Evolutionary conservation across 345 rosid genomes (phyloP).

Genomic region (Eucalyptus sideroxylon): DNA sequence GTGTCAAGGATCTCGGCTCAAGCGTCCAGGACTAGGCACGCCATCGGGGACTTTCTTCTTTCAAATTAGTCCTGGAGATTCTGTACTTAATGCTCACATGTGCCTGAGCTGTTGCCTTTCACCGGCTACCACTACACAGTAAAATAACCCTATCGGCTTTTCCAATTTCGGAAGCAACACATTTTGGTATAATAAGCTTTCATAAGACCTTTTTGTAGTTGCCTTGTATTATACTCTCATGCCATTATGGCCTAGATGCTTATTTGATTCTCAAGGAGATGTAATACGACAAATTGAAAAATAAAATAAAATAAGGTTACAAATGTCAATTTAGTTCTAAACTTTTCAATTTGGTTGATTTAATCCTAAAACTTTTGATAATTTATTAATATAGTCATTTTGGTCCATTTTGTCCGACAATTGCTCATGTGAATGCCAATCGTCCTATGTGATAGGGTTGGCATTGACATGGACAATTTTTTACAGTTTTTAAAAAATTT

Average conservation of each 20-base stretch:
- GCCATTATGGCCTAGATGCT: neutral
- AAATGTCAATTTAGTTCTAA: rapidly evolving
- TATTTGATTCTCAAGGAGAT: neutral
- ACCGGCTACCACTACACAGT: neutral
- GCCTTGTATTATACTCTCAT: neutral
- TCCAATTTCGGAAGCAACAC: neutral
- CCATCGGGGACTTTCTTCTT: neutral
- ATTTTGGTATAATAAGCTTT: neutral
- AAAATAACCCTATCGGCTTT: neutral
- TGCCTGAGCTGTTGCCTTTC: neutral
- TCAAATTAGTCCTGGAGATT: neutral
- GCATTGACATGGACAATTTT: neutral
- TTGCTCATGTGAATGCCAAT: neutral
- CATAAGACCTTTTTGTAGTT: neutral
- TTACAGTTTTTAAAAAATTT: neutral
- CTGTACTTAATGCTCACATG: neutral
- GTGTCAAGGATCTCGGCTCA: neutral
- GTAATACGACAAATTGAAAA: neutral
- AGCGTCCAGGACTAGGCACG: neutral
- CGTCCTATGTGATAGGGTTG: rapidly evolving
- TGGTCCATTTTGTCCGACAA: rapidly evolving
- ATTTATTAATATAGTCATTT: neutral
- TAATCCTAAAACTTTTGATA: neutral
- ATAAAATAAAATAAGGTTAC: too few relatives aligned
- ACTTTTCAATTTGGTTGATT: rapidly evolving